Percentiles rank a stretch among this genome's conserved stretches.
These are phyloP conservation scores for Monilinia polystroma DNA, from an alignment of 2,329 filamentous ascomycete species.

Conservation along the genomic window DNA sequence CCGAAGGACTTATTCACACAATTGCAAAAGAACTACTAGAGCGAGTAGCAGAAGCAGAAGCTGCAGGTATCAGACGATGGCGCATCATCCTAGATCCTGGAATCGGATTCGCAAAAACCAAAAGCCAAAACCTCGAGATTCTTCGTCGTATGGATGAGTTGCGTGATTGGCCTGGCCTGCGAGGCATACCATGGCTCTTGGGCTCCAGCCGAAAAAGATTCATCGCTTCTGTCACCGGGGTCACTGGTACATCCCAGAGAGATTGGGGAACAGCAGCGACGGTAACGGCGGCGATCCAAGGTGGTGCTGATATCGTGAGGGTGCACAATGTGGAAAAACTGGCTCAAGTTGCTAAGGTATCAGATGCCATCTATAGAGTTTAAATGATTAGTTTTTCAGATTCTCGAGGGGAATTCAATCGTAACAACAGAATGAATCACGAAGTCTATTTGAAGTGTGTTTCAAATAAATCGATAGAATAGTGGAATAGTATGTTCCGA, in stretches of 20 bases:
- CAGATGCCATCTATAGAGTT: constrained; percentile 85
- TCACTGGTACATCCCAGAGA: constrained; percentile 66
- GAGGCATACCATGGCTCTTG: constrained; percentile 80
- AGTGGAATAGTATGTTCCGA: no score
- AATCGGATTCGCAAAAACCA: constrained; percentile 87
- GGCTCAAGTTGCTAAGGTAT: constrained; percentile 78
- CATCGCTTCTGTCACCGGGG: constrained; percentile 78
- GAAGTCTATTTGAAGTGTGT: no score
- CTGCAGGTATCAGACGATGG: constrained; percentile 84
- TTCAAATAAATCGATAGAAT: no score
- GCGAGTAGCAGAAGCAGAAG: constrained; percentile 71
- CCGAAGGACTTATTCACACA: constrained; percentile 54
- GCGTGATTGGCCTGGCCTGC: constrained; percentile 61
- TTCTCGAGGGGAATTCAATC: no score
- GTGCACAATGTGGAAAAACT: constrained; percentile 92
- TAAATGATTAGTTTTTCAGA: neutral
- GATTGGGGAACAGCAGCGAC: constrained; percentile 86
- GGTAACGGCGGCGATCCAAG: constrained; percentile 79
- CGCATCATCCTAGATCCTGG: constrained; percentile 93
- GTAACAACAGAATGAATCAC: no score
- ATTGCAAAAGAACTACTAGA: constrained; percentile 56
- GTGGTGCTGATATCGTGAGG: constrained; percentile 86
- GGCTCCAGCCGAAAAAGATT: constrained; percentile 89
- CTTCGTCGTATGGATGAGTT: constrained; percentile 66
- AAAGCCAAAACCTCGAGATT: constrained; percentile 77